A percentile compares a stretch with the other conserved stretches of the same genome.
These are phyloP conservation scores for Termitomyces sp. DNA, from an alignment of 768 basidiomycete species.

Conservation along the genomic window DNA sequence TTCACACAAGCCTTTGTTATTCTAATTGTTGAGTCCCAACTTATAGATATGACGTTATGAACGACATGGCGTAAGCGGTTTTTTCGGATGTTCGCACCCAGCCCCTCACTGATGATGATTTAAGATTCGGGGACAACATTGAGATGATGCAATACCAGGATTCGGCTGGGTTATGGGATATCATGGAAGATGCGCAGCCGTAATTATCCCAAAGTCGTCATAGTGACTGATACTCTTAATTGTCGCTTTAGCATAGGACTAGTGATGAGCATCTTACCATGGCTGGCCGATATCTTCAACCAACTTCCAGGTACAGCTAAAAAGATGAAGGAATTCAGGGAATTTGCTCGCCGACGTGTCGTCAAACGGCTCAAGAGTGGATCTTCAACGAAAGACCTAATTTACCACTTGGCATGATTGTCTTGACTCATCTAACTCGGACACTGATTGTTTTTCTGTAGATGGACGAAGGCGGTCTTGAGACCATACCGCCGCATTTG, in stretches of 20 bases:
- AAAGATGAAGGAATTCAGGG: background rate
- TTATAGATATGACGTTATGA: background rate
- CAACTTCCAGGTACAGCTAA: background rate
- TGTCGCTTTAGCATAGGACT: background rate
- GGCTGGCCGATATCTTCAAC: background rate
- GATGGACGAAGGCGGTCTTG: background rate
- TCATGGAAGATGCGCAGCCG: background rate
- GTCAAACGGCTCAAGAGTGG: background rate
- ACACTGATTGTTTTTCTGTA: background rate
- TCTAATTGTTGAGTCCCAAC: background rate
- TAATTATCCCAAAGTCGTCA: background rate
- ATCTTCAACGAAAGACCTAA: background rate
- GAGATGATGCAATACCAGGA: background rate
- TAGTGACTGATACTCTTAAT: no score
- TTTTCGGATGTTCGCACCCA: background rate
- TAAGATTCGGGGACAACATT: background rate
- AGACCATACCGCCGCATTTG: constrained; percentile 4
- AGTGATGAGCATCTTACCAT: background rate
- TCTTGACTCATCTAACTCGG: no score
- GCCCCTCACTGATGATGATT: background rate
- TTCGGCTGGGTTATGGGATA: background rate
- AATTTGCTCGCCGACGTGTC: background rate
- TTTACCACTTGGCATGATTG: background rate
- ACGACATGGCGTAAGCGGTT: background rate
- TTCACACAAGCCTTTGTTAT: background rate